Percentiles rank a stretch among this genome's conserved stretches.
Conservation (phyloP, 441 rosid species). For the Lepidium campestre region DNA sequence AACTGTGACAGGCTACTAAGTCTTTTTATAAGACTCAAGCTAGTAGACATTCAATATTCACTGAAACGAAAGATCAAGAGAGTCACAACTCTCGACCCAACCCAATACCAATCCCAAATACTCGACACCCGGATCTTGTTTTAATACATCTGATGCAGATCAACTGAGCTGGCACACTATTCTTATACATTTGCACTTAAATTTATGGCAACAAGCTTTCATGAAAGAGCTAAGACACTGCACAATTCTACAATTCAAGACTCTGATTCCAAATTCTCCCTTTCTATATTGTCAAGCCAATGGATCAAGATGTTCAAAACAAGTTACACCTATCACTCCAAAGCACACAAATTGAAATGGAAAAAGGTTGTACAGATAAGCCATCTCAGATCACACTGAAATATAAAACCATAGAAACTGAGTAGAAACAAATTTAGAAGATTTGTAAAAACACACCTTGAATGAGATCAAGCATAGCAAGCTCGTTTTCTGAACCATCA, state of each 20-base stretch:
- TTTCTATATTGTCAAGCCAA: not conserved
- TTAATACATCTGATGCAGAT: not conserved
- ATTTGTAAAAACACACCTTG: constrained; percentile 46
- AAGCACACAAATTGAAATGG: not conserved
- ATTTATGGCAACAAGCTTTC: not conserved
- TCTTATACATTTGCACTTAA: not conserved
- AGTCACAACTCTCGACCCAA: not conserved
- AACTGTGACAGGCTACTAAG: not conserved
- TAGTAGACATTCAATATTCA: not conserved
- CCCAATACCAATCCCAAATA: not conserved
- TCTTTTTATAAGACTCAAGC: not conserved
- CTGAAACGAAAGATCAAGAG: not conserved
- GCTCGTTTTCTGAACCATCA: constrained; percentile 89
- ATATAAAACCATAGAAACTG: not conserved
- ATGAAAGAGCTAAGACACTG: not conserved
- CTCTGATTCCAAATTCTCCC: not conserved
- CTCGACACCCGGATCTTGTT: not conserved
- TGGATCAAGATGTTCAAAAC: not conserved
- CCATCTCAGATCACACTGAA: not conserved
- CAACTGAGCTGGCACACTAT: not conserved
- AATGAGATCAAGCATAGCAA: constrained; percentile 91
- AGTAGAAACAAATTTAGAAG: not conserved
- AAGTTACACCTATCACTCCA: not conserved
- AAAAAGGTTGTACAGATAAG: not conserved
- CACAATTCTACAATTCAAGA: not conserved